Percentiles rank a stretch among this genome's conserved stretches.
Conservation (phyloP, 2,329 filamentous ascomycete genomes). For the Phialophora tarda region DNA sequence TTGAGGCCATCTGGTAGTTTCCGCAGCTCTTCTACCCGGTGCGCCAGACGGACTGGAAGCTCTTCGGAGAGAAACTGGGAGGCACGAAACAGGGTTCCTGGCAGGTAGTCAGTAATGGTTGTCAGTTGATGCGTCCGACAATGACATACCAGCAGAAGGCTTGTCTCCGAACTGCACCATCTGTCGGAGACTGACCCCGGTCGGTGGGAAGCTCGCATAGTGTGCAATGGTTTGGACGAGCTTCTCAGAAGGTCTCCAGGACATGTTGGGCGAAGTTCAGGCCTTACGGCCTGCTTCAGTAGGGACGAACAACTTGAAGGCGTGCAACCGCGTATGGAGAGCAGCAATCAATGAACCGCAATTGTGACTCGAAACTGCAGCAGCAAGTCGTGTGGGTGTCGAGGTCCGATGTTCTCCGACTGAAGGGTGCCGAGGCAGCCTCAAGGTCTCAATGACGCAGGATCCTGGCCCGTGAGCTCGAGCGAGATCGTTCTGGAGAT, state of each 20-base stretch:
- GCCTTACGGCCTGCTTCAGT: conserved; percentile 41
- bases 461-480: neutral
- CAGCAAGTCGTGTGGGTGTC: conserved; percentile 17
- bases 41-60: conserved; percentile 92
- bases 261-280: conserved; percentile 63
- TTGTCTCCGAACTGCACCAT: conserved; percentile 99
- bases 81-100: conserved; percentile 93
- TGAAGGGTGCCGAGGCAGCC: conserved; percentile 29
- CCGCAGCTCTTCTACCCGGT: conserved; percentile 92
- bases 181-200: conserved; percentile 92
- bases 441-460: conserved; percentile 14
- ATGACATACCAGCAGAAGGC: conserved; percentile 76
- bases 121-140: neutral
- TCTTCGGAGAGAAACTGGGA: conserved; percentile 99
- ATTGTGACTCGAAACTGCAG: conserved; percentile 29
- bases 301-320: conserved; percentile 35
- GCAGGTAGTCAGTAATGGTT: conserved; percentile 8
- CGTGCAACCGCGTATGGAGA: conserved; percentile 15
- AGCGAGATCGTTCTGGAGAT: neutral
- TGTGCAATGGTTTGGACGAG: conserved; percentile 97
- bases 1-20: conserved; percentile 93
- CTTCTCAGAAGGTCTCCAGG: conserved; percentile 88
- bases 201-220: conserved; percentile 96
- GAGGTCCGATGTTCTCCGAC: conserved; percentile 36
- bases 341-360: neutral